Percentiles rank a stretch among this genome's conserved stretches.
Conservation (phyloP, 768 basidiomycete species). For the Podaxis sp. region DNA sequence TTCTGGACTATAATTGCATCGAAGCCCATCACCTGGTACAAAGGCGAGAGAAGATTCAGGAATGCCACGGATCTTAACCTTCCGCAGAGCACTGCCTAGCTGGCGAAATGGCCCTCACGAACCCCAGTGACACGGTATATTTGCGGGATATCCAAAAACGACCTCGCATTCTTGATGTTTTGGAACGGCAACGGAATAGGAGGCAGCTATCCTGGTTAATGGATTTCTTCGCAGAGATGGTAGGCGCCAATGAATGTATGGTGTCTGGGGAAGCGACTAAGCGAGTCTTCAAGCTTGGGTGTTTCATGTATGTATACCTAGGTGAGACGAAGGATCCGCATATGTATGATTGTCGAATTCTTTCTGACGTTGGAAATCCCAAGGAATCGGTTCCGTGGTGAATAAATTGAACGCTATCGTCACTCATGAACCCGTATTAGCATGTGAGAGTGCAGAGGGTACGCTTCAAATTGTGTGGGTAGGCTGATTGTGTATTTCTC, state of each 20-base stretch:
- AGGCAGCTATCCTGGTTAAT: constrained; percentile 1
- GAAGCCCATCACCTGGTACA: background rate
- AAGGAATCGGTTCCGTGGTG: background rate
- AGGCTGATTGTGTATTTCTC: background rate
- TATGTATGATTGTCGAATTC: background rate
- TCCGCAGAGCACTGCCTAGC: background rate
- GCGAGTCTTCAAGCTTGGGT: background rate
- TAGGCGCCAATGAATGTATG: background rate
- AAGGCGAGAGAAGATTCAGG: background rate
- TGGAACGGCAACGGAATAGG: background rate
- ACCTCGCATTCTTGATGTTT: background rate
- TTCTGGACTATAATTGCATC: background rate
- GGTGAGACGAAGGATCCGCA: background rate
- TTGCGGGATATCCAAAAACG: background rate
- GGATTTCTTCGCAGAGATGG: constrained; percentile 10
- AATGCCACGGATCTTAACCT: background rate
- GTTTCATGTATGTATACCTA: constrained; percentile 3
- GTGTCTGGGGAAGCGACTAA: background rate
- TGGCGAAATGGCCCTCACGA: background rate
- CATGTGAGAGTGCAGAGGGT: background rate
- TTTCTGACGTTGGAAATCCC: background rate
- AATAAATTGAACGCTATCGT: background rate
- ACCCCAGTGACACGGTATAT: background rate
- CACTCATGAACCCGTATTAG: background rate
- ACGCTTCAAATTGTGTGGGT: background rate